Evolutionary conservation across 495 filamentous ascomycete genomes (phyloP).

Genomic region (Mytilinidion resinicola): DNA sequence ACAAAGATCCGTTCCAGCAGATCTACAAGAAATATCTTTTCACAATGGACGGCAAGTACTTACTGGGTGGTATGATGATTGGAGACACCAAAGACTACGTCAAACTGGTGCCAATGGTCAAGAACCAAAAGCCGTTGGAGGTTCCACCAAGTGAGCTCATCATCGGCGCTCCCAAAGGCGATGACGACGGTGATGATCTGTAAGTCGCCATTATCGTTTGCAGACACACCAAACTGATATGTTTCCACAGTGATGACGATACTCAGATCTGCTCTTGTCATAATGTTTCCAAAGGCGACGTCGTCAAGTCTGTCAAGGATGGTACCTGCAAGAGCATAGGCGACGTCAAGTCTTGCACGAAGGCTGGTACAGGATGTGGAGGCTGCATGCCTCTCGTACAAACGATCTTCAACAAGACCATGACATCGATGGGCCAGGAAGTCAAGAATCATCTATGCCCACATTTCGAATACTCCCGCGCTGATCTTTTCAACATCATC

Average conservation of each 20-base stretch:
- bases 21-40: conserved; percentile 97
- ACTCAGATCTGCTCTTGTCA: conserved; percentile 95
- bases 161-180: conserved; percentile 69
- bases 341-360: conserved; percentile 89
- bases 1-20: conserved; percentile 89
- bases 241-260: conserved; percentile 58
- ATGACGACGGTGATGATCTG: conserved; percentile 65
- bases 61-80: conserved; percentile 98
- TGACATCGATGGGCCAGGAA: conserved; percentile 85
- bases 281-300: conserved; percentile 87
- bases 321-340: conserved; percentile 80
- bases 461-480: conserved; percentile 82
- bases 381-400: conserved; percentile 92
- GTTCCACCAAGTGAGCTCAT: conserved; percentile 86
- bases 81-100: conserved; percentile 92
- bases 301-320: conserved; percentile 66
- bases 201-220: conserved; percentile 32
- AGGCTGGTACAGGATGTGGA: conserved; percentile 90
- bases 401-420: conserved; percentile 87
- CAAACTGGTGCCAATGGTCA: conserved; percentile 91
- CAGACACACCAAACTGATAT: background rate
- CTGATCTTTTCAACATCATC: conserved; percentile 86
- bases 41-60: conserved; percentile 83
- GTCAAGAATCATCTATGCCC: conserved; percentile 79
- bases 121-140: conserved; percentile 75